phyloP scores from a whole-genome alignment of 2,329 filamentous ascomycete genomes.

The Colletotrichum sp. region DNA sequence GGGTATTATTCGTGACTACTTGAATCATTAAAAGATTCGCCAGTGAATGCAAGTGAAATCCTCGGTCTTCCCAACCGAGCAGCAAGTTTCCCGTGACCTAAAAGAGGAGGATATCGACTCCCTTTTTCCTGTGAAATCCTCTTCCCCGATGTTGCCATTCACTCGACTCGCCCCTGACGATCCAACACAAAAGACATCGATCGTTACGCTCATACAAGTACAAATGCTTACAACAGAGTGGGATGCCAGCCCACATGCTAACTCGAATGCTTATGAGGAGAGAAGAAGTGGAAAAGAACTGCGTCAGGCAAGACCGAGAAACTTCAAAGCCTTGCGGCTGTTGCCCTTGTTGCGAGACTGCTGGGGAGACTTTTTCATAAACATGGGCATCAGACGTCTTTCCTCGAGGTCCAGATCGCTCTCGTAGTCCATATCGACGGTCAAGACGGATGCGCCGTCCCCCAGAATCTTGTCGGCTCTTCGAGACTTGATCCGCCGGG shows the following conservation, averaged over 20 bases:
- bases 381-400: conserved; percentile 57
- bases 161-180: background rate
- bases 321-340: conserved; percentile 58
- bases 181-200: background rate
- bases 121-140: background rate
- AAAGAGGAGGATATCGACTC: background rate
- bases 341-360: conserved; percentile 43
- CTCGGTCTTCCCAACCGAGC: background rate
- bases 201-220: background rate
- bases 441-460: conserved; percentile 36
- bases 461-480: conserved; percentile 6
- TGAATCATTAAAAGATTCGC: background rate
- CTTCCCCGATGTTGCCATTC: background rate
- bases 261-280: background rate
- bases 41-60: background rate
- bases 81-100: background rate
- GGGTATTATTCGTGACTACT: conserved; percentile 3
- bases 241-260: background rate
- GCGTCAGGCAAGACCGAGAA: conserved; percentile 50
- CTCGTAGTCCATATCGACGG: conserved; percentile 41
- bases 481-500: conserved; percentile 33
- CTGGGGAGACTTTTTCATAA: conserved; percentile 35
- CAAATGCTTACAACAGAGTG: background rate
- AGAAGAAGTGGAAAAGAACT: background rate
- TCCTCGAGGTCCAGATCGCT: conserved; percentile 52